Evolutionary conservation across 768 basidiomycete genomes (phyloP).

Genomic region (Suillus subluteus): DNA sequence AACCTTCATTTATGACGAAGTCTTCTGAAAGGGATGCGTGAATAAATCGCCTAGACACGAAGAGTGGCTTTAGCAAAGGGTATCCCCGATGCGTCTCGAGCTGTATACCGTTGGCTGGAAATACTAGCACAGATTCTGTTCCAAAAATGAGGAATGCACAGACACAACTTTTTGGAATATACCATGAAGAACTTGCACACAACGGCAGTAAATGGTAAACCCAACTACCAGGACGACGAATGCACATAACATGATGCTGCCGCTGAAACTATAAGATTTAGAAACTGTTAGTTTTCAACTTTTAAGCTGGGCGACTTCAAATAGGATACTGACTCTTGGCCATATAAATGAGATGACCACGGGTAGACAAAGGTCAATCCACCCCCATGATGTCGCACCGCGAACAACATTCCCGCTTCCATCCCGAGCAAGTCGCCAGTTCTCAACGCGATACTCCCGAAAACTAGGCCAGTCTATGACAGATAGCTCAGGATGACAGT

Average conservation of each 20-base stretch:
- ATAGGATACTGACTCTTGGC: conserved; percentile 30
- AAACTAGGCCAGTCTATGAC: conserved; percentile 49
- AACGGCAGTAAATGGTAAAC: conserved; percentile 38
- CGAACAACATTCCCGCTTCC: conserved; percentile 39
- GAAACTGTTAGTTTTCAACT: conserved; percentile 20
- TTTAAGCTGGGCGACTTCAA: conserved; percentile 3
- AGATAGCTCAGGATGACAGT: conserved; percentile 54
- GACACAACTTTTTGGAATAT: conserved; percentile 10
- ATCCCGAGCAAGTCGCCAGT: conserved; percentile 49
- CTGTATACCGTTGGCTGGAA: conserved; percentile 74
- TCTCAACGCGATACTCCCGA: conserved; percentile 64
- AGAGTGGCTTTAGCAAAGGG: conserved; percentile 36
- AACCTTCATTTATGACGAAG: conserved; percentile 74
- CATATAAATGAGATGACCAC: conserved; percentile 37
- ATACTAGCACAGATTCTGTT: conserved; percentile 69
- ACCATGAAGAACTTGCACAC: conserved; percentile 55
- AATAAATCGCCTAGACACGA: conserved; percentile 56
- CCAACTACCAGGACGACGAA: conserved; percentile 21
- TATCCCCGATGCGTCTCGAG: conserved; percentile 71
- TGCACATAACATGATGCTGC: conserved; percentile 15
- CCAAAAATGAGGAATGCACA: conserved; percentile 7
- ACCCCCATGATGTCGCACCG: conserved; percentile 36
- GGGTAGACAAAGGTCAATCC: conserved; percentile 41
- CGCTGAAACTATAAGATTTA: conserved; percentile 21
- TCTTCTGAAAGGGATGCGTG: conserved; percentile 57